Percentiles rank a stretch among this genome's conserved stretches.
Evolutionary conservation across 192 early-diverging fungal genomes (phyloP).

Genomic region (Coemansia javaensis): DNA sequence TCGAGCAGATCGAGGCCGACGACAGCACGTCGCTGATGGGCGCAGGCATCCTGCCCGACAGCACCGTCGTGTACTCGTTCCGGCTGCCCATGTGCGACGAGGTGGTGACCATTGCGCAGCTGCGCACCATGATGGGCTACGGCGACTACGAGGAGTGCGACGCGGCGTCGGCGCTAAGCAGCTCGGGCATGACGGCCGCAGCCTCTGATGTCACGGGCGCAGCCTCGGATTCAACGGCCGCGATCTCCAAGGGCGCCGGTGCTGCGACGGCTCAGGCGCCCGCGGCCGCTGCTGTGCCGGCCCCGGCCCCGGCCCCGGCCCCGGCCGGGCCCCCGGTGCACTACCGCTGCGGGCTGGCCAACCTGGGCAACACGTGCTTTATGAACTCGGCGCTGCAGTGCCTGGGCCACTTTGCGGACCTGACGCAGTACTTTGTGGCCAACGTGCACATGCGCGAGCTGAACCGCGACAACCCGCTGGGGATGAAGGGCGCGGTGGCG

Average conservation of each 20-base stretch:
- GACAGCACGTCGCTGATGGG: constrained; percentile 8
- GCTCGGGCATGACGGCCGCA: neutral
- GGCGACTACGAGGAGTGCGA: too few relatives aligned
- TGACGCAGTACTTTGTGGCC: constrained; percentile 62
- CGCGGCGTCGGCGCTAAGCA: neutral
- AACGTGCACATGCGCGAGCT: constrained; percentile 57
- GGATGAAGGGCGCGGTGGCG: constrained; percentile 70
- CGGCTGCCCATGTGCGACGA: too few relatives aligned
- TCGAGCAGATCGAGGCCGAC: neutral
- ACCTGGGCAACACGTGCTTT: constrained; percentile 89
- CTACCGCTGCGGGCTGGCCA: constrained; percentile 65
- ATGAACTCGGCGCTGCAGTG: constrained; percentile 94
- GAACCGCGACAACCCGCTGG: constrained; percentile 68
- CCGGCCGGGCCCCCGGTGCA: constrained; percentile 7
- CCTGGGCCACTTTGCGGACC: constrained; percentile 65
- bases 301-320: neutral
- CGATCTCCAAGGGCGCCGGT: too few relatives aligned
- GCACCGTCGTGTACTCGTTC: constrained; percentile 7
- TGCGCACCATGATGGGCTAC: neutral
- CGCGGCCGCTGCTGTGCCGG: too few relatives aligned
- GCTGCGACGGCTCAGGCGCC: too few relatives aligned
- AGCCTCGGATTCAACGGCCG: constrained; percentile 1
- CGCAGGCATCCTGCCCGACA: constrained; percentile 17
- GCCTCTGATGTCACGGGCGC: neutral
- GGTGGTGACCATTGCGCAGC: too few relatives aligned